Base-by-base conservation (phyloP, 768 basidiomycete genomes). In the Cyclocybe aegerita region DNA sequence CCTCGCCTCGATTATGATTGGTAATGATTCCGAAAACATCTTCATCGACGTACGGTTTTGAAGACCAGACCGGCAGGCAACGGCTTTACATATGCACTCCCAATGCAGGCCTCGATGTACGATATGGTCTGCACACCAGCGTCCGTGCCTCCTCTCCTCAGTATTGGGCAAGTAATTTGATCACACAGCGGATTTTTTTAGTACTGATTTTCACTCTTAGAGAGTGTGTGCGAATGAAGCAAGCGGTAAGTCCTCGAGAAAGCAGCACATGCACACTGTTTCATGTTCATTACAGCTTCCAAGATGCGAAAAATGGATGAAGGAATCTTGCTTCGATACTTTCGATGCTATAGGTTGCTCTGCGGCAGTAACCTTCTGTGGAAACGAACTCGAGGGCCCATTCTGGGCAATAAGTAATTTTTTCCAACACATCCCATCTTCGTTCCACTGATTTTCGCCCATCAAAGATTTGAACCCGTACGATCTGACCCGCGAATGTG, bases 1-100 rank as follows among this genome's bases (percentile, higher is more conserved):
- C 64, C 70, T 93, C 9, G 71, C 78, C 49, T 86, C 82, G 50
- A 74, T 89, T 11, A 73, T 92, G 65, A 90, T 92, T 48, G 88
- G 86, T 59, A 72, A 15, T 7, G 32, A 17, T 45, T 23, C 35
- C 43, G n/a, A 5, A 36, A 34, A 8, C 44, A 32, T 16, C 23
- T 17, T 4, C 15, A 7, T 9, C n/a, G 12, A 29, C 1, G 23
- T 11, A 33, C 32, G 9, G n/a, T 12, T 35, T n/a, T 23, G 9
- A 8, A 10, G 12, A 23, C 23, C 23, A 23, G 23, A 23, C 23
- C 23, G 12, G 9, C 10, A 74, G 88, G 85, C 4, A 87, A 87
- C 55, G 85, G 86, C n/a, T 69, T 79, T 47, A 85, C 82, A 1
- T 83, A 86, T 56, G 68, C 75, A 34, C 72, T 69, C 6, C 78